Percentiles rank a stretch among this genome's conserved stretches.
Conservation (phyloP, 2,329 filamentous ascomycete species). For the Epichloe uncinata region DNA sequence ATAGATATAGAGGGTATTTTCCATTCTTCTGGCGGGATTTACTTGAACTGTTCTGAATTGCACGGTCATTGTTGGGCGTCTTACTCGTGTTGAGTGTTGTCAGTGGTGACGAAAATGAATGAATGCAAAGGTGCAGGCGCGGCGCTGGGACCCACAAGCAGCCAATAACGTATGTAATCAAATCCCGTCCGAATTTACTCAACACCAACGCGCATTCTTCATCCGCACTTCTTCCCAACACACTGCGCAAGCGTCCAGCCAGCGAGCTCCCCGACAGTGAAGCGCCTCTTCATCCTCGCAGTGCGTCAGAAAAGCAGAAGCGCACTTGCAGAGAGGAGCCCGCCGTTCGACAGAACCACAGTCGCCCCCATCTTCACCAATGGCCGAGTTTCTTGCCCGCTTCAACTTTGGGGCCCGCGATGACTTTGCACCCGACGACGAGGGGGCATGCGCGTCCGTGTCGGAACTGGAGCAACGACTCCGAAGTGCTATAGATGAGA, state of each 20-base stretch:
- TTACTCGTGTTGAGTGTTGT: neutral
- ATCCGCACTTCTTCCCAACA: no score
- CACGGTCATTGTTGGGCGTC: neutral
- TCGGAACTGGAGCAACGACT: slow-evolving; percentile 36
- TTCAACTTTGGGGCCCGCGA: slow-evolving; percentile 18
- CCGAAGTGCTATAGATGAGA: slow-evolving; percentile 25
- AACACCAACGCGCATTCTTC: neutral
- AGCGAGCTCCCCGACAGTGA: neutral
- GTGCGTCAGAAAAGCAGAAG: neutral
- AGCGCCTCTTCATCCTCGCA: neutral
- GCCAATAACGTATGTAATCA: neutral
- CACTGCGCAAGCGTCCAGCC: neutral
- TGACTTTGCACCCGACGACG: slow-evolving; percentile 9
- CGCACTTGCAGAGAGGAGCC: neutral
- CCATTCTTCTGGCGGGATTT: no score
- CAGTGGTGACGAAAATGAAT: no score
- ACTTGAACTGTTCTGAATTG: neutral
- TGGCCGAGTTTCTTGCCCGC: slow-evolving; percentile 26
- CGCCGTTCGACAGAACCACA: neutral
- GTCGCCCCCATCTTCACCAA: slow-evolving; percentile 6
- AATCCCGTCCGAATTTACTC: neutral
- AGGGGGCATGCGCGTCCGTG: slow-evolving; percentile 18
- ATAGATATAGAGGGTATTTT: no score
- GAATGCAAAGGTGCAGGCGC: no score
- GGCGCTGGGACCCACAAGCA: no score